Evolutionary conservation across 2,329 filamentous ascomycete species (phyloP).

Genomic region (Penicillium psychrosexuale): DNA sequence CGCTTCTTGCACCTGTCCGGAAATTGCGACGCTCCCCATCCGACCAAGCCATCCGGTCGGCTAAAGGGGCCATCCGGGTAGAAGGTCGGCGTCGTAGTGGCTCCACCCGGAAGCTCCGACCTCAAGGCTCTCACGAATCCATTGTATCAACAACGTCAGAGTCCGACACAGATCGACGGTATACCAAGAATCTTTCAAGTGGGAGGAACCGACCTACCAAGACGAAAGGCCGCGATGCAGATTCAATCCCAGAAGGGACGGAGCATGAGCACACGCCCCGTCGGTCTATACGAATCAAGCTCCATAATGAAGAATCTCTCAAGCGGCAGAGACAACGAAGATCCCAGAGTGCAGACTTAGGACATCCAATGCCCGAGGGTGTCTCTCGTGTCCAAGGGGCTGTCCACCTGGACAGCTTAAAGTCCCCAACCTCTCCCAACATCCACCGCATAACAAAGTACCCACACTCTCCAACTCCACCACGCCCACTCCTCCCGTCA

Average conservation of each 20-base stretch:
- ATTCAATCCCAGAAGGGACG: conserved; percentile 44
- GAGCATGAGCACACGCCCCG: conserved; percentile 61
- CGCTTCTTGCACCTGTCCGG: conserved; percentile 69
- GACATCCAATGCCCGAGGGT: conserved; percentile 25
- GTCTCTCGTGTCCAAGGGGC: conserved; percentile 38
- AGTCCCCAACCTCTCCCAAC: conserved; percentile 85
- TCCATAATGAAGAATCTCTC: conserved; percentile 73
- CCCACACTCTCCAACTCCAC: conserved; percentile 82
- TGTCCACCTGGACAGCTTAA: conserved; percentile 73
- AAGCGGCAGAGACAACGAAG: conserved; percentile 60
- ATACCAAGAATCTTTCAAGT: conserved; percentile 20
- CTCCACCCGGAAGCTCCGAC: conserved; percentile 32
- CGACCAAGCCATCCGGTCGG: conserved; percentile 18
- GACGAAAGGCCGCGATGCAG: conserved; percentile 25
- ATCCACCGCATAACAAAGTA: conserved; percentile 74
- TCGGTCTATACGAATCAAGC: conserved; percentile 85
- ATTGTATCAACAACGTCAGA: conserved; percentile 54
- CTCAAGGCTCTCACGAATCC: conserved; percentile 40
- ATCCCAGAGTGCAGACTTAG: conserved; percentile 32
- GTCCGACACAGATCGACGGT: conserved; percentile 49
- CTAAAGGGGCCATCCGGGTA: conserved; percentile 24
- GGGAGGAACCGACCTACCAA: conserved; percentile 27
- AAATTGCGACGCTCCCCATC: conserved; percentile 50
- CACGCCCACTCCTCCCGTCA: conserved; percentile 81
- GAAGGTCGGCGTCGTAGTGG: conserved; percentile 30